A percentile compares a stretch with the other conserved stretches of the same genome.
Evolutionary conservation across 352 stramenopile species (phyloP).

Genomic region (Globisporangium heterothallicum): DNA sequence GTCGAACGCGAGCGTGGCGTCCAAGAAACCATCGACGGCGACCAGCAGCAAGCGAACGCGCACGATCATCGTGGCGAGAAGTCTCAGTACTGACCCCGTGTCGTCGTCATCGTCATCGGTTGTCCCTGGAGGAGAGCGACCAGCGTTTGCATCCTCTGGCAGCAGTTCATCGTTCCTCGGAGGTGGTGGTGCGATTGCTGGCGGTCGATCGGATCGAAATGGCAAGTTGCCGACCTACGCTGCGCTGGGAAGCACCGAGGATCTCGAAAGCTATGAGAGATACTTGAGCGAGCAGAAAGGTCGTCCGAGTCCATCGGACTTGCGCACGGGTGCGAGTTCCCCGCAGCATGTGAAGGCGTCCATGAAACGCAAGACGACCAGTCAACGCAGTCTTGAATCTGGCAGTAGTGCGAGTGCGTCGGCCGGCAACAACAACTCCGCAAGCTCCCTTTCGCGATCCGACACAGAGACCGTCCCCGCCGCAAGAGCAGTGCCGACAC

Average conservation of each 20-base stretch:
- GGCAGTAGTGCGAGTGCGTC: constrained; percentile 2
- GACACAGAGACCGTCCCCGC: background rate
- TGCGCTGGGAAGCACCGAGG: constrained; percentile 45
- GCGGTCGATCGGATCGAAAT: constrained; percentile 19
- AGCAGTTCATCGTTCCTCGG: too few species aligned
- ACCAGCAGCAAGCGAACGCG: constrained; percentile 32
- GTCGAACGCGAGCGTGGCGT: constrained; percentile 33
- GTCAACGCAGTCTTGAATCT: constrained; percentile 4
- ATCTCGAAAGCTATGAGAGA: constrained; percentile 55
- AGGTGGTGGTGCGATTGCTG: background rate
- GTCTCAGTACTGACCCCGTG: constrained; percentile 18
- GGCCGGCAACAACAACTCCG: background rate
- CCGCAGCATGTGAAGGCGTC: constrained; percentile 26
- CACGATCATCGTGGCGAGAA: constrained; percentile 52
- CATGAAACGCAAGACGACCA: constrained; percentile 36
- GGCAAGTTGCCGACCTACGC: constrained; percentile 57
- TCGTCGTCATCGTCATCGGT: constrained; percentile 4
- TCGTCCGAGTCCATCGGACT: constrained; percentile 21
- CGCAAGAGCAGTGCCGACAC: background rate
- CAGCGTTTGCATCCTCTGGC: background rate
- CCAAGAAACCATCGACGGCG: constrained; percentile 30
- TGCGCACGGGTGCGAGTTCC: constrained; percentile 11
- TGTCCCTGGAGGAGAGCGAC: background rate
- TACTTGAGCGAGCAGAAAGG: constrained; percentile 45
- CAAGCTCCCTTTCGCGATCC: background rate